These are phyloP conservation scores for Ramalina intermedia DNA, from an alignment of 495 filamentous ascomycete species.

Conservation along the genomic window DNA sequence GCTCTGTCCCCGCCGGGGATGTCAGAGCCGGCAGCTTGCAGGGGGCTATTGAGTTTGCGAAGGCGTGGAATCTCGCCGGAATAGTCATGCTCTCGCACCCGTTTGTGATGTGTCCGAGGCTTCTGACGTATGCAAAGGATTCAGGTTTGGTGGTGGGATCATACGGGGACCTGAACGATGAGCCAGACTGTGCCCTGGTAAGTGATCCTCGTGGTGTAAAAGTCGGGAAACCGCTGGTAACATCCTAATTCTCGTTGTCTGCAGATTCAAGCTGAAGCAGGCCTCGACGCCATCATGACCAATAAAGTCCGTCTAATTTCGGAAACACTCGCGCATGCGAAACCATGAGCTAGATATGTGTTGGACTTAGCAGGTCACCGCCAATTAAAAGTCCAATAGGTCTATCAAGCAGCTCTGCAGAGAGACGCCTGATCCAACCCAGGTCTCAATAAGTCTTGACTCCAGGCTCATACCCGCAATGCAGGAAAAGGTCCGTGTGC, in stretches of 20 bases:
- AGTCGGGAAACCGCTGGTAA: neutral
- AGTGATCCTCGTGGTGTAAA: neutral
- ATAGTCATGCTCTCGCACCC: slow-evolving; percentile 23
- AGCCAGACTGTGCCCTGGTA: slow-evolving; percentile 18
- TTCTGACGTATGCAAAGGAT: slow-evolving; percentile 20
- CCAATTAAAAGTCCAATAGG: no score
- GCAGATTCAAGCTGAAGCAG: slow-evolving; percentile 17
- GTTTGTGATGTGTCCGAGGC: slow-evolving; percentile 22
- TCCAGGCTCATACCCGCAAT: no score
- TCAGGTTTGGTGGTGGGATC: slow-evolving; percentile 17
- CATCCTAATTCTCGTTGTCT: neutral
- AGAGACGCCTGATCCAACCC: no score
- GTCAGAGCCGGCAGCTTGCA: slow-evolving; percentile 23
- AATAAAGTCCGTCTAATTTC: slow-evolving; percentile 14
- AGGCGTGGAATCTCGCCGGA: slow-evolving; percentile 22
- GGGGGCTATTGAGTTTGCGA: slow-evolving; percentile 25
- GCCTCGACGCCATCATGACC: slow-evolving; percentile 15
- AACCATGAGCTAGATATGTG: no score
- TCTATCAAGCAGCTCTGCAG: no score
- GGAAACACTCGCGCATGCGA: neutral
- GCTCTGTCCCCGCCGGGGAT: slow-evolving; percentile 12
- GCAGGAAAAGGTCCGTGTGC: no score
- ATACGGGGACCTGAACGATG: slow-evolving; percentile 24
- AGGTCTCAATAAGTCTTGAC: no score
- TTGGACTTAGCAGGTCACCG: no score